Evolutionary conservation across 371 early-diverging fungal genomes (phyloP).

Genomic region (Mucor saturninus): DNA sequence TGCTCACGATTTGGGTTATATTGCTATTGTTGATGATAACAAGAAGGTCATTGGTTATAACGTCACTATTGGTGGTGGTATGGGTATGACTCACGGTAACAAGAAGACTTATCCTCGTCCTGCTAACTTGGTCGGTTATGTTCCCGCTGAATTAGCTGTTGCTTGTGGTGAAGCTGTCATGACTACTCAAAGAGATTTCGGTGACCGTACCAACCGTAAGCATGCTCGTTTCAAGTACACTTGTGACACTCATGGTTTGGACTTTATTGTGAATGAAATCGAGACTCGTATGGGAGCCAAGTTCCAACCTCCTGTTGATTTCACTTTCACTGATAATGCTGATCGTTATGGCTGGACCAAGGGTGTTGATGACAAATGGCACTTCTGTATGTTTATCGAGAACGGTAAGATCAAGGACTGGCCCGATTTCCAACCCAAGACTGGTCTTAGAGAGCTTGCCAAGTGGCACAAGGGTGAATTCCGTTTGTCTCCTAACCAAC

Average conservation of each 20-base stretch:
- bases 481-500: slow-evolving; percentile 91
- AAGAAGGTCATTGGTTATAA: slow-evolving; percentile 86
- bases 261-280: slow-evolving; percentile 87
- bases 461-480: slow-evolving; percentile 79
- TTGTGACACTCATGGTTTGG: slow-evolving; percentile 89
- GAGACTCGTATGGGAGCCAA: slow-evolving; percentile 79
- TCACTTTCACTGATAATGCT: slow-evolving; percentile 82
- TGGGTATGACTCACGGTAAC: slow-evolving; percentile 97
- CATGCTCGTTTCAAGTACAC: slow-evolving; percentile 97
- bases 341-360: slow-evolving; percentile 94
- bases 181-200: slow-evolving; percentile 91
- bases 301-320: slow-evolving; percentile 67
- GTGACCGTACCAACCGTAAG: slow-evolving; percentile 95
- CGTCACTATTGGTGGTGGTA: slow-evolving; percentile 94
- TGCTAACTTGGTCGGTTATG: slow-evolving; percentile 79
- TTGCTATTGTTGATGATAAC: slow-evolving; percentile 79
- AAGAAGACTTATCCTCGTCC: slow-evolving; percentile 93
- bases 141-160: slow-evolving; percentile 78
- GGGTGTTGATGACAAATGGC: slow-evolving; percentile 73
- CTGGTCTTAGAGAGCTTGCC: slow-evolving; percentile 83
- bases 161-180: slow-evolving; percentile 86
- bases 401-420: slow-evolving; percentile 92
- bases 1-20: slow-evolving; percentile 92
- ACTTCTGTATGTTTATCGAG: slow-evolving; percentile 89
- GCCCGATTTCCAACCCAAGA: slow-evolving; percentile 76